phyloP scores from a whole-genome alignment of 768 basidiomycete genomes.

The Termitomyces sp. region DNA sequence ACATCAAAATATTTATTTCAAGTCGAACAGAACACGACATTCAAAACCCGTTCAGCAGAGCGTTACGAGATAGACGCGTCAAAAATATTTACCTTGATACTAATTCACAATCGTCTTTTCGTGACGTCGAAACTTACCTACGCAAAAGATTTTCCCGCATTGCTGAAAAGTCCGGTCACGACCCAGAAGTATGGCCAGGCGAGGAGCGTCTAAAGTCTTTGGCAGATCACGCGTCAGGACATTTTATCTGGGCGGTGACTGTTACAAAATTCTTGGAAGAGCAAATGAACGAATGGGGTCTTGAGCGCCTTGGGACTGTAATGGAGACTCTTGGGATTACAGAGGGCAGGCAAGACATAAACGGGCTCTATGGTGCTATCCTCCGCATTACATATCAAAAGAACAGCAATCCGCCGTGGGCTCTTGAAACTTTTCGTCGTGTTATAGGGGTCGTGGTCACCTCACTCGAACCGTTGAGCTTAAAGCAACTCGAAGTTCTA shows the following conservation, averaged over 20 bases:
- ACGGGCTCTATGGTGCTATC: conserved; percentile 10
- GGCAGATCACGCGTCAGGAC: conserved; percentile 7
- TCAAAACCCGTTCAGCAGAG: conserved; percentile 7
- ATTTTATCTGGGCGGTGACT: conserved; percentile 15
- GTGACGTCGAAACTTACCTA: conserved; percentile 12
- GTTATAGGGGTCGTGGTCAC: neutral
- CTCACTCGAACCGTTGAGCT: neutral
- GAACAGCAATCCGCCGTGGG: neutral
- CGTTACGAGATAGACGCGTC: conserved; percentile 7
- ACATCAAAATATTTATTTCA: conserved; percentile 15
- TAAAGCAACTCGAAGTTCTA: neutral
- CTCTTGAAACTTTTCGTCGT: conserved; percentile 3
- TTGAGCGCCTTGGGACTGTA: conserved; percentile 7
- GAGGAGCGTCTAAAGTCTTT: conserved; percentile 3
- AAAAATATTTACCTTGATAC: conserved; percentile 16
- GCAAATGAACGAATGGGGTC: conserved; percentile 7
- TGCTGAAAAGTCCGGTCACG: conserved; percentile 1
- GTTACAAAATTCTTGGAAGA: conserved; percentile 8
- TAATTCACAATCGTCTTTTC: conserved; percentile 6
- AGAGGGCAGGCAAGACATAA: conserved; percentile 9
- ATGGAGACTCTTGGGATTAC: conserved; percentile 2
- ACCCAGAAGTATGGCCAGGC: conserved; percentile 9
- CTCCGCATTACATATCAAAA: neutral
- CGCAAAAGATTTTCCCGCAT: conserved; percentile 1
- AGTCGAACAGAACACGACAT: conserved; percentile 17